Percentiles rank a stretch among this genome's conserved stretches.
Evolutionary conservation across 495 filamentous ascomycete species (phyloP).

Genomic region (Lophiostoma macrostomum): DNA sequence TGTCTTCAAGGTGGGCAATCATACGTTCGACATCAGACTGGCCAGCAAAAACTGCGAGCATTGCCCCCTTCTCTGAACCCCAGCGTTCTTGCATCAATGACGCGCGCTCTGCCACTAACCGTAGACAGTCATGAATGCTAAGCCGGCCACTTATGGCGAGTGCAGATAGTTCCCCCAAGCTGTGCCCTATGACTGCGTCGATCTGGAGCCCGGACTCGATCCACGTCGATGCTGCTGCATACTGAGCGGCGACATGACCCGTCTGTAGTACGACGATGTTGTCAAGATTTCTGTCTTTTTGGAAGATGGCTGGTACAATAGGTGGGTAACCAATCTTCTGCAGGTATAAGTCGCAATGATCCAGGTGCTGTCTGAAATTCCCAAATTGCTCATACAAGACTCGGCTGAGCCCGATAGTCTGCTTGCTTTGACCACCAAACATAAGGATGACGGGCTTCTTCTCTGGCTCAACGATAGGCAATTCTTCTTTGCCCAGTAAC

Average conservation of each 20-base stretch:
- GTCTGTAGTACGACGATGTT: slow-evolving; percentile 5
- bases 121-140: slow-evolving; percentile 4
- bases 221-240: slow-evolving; percentile 11
- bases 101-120: slow-evolving; percentile 5
- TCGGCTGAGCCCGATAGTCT: not conserved
- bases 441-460: not conserved
- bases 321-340: not conserved
- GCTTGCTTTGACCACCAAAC: not conserved
- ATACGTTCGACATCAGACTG: not conserved
- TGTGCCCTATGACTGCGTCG: slow-evolving; percentile 35
- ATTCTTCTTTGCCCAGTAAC: too few relatives aligned
- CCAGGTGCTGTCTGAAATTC: not conserved
- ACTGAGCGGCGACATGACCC: slow-evolving; percentile 8
- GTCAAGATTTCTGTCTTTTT: not conserved
- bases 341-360: not conserved
- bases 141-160: slow-evolving; percentile 7
- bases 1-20: not conserved
- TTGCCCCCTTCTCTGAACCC: slow-evolving; percentile 1
- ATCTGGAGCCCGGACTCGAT: slow-evolving; percentile 8
- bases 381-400: not conserved
- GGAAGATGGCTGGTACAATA: slow-evolving; percentile 7
- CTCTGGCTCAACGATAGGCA: too few relatives aligned
- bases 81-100: slow-evolving; percentile 6
- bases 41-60: not conserved
- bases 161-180: slow-evolving; percentile 23